These are phyloP conservation scores for Acanthamoeba lenticulata DNA, from an alignment of 208 protist species.

Conservation along the genomic window DNA sequence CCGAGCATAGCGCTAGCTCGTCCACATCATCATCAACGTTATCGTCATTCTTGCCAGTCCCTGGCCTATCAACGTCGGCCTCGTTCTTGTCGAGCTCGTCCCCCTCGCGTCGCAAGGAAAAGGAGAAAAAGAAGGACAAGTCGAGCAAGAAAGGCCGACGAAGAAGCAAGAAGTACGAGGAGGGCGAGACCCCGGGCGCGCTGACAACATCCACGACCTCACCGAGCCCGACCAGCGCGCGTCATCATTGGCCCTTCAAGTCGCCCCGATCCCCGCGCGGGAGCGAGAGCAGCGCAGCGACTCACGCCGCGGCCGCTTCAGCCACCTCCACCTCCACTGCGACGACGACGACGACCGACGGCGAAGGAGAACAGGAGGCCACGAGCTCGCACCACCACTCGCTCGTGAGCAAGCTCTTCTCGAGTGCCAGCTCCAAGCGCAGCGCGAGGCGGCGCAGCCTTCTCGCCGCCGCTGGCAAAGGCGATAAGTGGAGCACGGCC, in stretches of 20 bases:
- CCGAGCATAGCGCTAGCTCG: too few species aligned
- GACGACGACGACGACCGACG: background rate
- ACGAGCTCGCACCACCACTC: background rate
- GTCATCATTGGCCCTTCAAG: slow-evolving; percentile 12
- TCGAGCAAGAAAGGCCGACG: background rate
- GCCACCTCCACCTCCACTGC: background rate
- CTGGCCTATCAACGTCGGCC: too few species aligned
- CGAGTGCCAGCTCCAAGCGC: background rate
- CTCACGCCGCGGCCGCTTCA: too few species aligned
- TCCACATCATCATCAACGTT: background rate
- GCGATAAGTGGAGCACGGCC: background rate
- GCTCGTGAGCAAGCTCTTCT: slow-evolving; percentile 47
- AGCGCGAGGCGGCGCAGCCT: background rate
- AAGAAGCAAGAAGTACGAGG: background rate
- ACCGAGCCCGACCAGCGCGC: too few species aligned
- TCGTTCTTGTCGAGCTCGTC: too few species aligned
- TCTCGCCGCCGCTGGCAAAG: background rate
- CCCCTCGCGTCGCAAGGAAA: too few species aligned
- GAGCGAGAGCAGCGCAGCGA: background rate
- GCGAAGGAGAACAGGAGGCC: background rate
- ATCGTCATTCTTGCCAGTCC: background rate
- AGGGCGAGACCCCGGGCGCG: background rate
- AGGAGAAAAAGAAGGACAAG: background rate
- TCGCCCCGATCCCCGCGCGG: slow-evolving; percentile 10
- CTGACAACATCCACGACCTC: background rate